A percentile compares a stretch with the other conserved stretches of the same genome.
phyloP scores from a whole-genome alignment of 2,329 filamentous ascomycete species.

The Claviceps citrina region DNA sequence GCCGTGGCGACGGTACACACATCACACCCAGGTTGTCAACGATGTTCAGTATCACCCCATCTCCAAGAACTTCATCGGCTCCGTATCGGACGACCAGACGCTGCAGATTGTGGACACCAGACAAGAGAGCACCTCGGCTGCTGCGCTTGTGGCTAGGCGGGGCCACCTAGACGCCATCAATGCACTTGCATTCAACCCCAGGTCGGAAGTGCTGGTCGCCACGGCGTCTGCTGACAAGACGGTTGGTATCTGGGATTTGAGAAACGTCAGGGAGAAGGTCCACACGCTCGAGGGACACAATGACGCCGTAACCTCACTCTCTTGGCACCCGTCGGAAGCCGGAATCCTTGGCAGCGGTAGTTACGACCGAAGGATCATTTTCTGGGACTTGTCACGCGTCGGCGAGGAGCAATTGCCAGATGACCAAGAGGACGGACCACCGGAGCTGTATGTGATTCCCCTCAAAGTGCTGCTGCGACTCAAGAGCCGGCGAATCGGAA shows the following conservation, averaged over 20 bases:
- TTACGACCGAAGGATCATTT: slow-evolving; percentile 84
- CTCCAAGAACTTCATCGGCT: slow-evolving; percentile 72
- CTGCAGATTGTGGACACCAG: slow-evolving; percentile 86
- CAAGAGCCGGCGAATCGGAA: not conserved
- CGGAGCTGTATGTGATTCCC: slow-evolving; percentile 59
- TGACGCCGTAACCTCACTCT: slow-evolving; percentile 77
- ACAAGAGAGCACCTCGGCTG: slow-evolving; percentile 45
- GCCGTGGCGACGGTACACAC: slow-evolving; percentile 61
- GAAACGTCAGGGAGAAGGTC: slow-evolving; percentile 77
- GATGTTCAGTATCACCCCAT: slow-evolving; percentile 92
- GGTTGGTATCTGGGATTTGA: slow-evolving; percentile 86
- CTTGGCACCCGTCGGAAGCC: slow-evolving; percentile 88
- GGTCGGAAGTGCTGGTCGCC: slow-evolving; percentile 75
- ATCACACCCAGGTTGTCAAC: slow-evolving; percentile 85
- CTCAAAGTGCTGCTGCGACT: too few species aligned
- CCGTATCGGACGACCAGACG: slow-evolving; percentile 87
- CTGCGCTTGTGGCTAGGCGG: slow-evolving; percentile 51
- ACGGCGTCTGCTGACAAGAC: slow-evolving; percentile 93
- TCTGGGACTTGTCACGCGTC: slow-evolving; percentile 87
- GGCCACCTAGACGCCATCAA: slow-evolving; percentile 92
- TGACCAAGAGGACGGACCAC: slow-evolving; percentile 85
- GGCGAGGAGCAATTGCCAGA: slow-evolving; percentile 92
- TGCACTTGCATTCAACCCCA: slow-evolving; percentile 85
- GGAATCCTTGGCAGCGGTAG: slow-evolving; percentile 80
- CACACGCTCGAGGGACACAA: slow-evolving; percentile 80